Evolutionary conservation across 768 basidiomycete species (phyloP).

Genomic region (Lactifluus piperatus): DNA sequence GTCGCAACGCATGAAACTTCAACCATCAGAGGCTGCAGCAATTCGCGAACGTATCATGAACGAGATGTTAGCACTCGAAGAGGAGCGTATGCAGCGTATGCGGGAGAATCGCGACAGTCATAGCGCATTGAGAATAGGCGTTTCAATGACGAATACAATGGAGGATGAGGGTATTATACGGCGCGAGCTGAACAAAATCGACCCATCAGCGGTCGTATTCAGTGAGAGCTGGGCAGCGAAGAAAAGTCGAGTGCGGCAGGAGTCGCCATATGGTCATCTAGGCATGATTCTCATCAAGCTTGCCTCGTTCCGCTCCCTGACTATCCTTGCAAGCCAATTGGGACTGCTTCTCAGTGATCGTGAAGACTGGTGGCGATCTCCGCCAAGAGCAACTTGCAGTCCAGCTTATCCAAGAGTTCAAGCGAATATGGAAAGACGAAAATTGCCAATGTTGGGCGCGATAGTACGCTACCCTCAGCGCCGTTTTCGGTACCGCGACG

Average conservation of each 20-base stretch:
- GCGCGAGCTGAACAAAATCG: conserved; percentile 86
- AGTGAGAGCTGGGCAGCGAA: conserved; percentile 93
- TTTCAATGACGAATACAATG: conserved; percentile 13
- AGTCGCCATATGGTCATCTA: conserved; percentile 93
- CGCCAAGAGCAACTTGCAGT: conserved; percentile 97
- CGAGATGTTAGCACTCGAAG: conserved; percentile 95
- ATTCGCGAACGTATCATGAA: conserved; percentile 96
- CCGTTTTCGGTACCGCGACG: neutral
- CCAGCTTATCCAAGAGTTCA: conserved; percentile 88
- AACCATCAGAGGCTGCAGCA: conserved; percentile 74
- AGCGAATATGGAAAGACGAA: conserved; percentile 92
- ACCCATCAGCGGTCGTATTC: conserved; percentile 93
- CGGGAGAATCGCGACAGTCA: conserved; percentile 58
- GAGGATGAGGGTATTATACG: conserved; percentile 95
- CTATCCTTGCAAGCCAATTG: conserved; percentile 43
- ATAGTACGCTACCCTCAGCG: conserved; percentile 43
- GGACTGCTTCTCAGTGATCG: conserved; percentile 94
- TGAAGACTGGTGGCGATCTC: conserved; percentile 95
- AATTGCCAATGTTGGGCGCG: conserved; percentile 88
- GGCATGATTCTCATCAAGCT: conserved; percentile 37
- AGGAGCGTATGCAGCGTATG: conserved; percentile 95
- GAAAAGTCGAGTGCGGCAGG: conserved; percentile 88
- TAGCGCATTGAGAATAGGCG: conserved; percentile 44
- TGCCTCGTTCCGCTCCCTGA: neutral
- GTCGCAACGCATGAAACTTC: conserved; percentile 57